A percentile compares a stretch with the other conserved stretches of the same genome.
phyloP scores from a whole-genome alignment of 257 asterid species.

The Ocimum tenuiflorum region DNA sequence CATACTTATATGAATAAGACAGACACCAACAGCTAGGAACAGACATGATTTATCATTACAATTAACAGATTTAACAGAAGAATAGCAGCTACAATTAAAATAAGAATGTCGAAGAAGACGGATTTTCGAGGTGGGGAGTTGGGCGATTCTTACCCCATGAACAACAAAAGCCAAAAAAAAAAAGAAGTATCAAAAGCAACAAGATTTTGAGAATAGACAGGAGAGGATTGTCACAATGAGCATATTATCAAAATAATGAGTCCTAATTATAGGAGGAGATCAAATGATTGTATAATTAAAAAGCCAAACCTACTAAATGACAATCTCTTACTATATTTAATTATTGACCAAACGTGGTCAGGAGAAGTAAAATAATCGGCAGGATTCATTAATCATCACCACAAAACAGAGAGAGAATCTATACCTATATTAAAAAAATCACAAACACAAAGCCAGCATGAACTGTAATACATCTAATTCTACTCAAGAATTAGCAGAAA shows the following conservation, averaged over 20 bases:
- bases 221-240: neutral
- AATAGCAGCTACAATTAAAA: neutral
- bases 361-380: neutral
- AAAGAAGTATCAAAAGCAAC: neutral
- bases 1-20: neutral
- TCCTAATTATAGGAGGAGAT: slow-evolving; percentile 4
- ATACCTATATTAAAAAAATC: neutral
- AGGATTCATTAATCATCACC: neutral
- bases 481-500: slow-evolving; percentile 4
- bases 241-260: neutral
- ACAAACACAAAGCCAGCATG: slow-evolving; percentile 16
- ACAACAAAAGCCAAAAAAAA: neutral
- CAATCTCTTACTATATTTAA: slow-evolving; percentile 8
- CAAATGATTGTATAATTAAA: neutral
- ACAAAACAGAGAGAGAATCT: slow-evolving; percentile 3
- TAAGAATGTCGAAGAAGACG: neutral
- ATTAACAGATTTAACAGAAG: neutral
- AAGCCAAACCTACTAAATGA: neutral
- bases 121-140: neutral
- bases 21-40: neutral
- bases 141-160: slow-evolving; percentile 10
- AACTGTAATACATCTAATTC: neutral
- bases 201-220: neutral
- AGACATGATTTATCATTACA: neutral
- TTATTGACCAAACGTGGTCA: neutral